Conservation (phyloP, 1,284 basidiomycete species). For the Trichosporon sp. region DNA sequence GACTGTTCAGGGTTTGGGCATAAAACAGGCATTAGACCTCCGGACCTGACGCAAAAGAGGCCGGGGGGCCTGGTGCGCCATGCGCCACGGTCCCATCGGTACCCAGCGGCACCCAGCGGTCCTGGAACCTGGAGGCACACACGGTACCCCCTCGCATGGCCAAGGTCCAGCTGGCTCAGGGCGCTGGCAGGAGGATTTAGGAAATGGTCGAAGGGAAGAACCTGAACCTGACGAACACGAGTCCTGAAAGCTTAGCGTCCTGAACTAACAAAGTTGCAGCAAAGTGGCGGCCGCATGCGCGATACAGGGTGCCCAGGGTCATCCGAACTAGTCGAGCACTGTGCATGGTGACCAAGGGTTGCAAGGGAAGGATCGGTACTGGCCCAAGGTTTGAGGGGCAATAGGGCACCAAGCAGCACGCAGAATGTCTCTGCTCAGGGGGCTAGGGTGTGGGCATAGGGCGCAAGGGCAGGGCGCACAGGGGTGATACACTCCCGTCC, state of each 20-base stretch:
- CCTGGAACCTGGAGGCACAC: not conserved
- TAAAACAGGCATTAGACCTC: slow-evolving; percentile 3
- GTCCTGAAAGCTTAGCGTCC: slow-evolving; percentile 7
- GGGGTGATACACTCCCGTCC: slow-evolving; percentile 20
- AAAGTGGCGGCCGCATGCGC: too few relatives aligned
- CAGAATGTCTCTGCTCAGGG: not conserved
- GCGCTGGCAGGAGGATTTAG: slow-evolving; percentile 2
- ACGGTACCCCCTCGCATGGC: not conserved
- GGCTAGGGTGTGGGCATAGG: slow-evolving; percentile 1
- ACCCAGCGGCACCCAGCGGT: too few relatives aligned
- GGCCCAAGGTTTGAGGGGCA: slow-evolving; percentile 18
- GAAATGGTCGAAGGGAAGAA: slow-evolving; percentile 2
- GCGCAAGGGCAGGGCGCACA: slow-evolving; percentile 12
- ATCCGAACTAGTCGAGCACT: not conserved
- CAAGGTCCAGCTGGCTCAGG: not conserved
- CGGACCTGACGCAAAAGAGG: slow-evolving; percentile 9
- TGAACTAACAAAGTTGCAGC: slow-evolving; percentile 7
- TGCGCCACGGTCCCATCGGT: not conserved
- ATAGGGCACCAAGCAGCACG: not conserved
- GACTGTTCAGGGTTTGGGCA: not conserved
- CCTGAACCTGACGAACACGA: slow-evolving; percentile 6
- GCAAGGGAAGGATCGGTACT: slow-evolving; percentile 11
- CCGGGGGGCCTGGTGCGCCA: not conserved
- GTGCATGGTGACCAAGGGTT: slow-evolving; percentile 5
- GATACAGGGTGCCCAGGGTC: not conserved